Conservation (phyloP, 176 grass and related monocot species). For the Olyra latifolia region DNA sequence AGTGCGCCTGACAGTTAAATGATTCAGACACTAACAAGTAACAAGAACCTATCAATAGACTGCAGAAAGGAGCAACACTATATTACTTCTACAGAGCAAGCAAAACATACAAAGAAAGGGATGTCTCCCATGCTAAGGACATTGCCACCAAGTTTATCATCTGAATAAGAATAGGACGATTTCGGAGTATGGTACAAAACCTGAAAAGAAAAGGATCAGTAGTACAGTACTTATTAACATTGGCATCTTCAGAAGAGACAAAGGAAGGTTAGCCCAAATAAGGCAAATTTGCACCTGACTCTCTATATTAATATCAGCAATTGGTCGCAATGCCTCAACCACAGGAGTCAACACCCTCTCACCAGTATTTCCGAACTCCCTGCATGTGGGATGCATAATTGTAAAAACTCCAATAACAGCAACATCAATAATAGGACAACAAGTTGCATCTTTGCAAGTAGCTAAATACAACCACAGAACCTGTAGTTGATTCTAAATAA, state of each 20-base stretch:
- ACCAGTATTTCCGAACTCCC: slow-evolving; percentile 83
- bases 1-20: slow-evolving; percentile 1
- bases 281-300: slow-evolving; percentile 71
- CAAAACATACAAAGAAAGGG: slow-evolving; percentile 92
- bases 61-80: slow-evolving; percentile 17
- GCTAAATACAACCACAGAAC: slow-evolving; percentile 13
- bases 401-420: background rate
- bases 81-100: background rate
- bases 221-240: slow-evolving; percentile 18
- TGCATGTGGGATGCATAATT: slow-evolving; percentile 36
- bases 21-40: background rate
- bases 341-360: slow-evolving; percentile 74
- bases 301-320: slow-evolving; percentile 89
- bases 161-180: slow-evolving; percentile 66
- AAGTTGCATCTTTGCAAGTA: background rate
- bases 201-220: slow-evolving; percentile 39
- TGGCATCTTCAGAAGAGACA: background rate
- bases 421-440: slow-evolving; percentile 7
- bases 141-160: slow-evolving; percentile 70
- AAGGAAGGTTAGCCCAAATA: slow-evolving; percentile 14
- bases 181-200: slow-evolving; percentile 94
- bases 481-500: slow-evolving; percentile 20
- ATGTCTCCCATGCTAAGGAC: slow-evolving; percentile 73
- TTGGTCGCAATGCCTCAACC: slow-evolving; percentile 68
- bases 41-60: slow-evolving; percentile 9